Evolutionary conservation across 345 rosid species (phyloP), one percentile per base, ranked within the genome.

Genomic region (Populus tremula): DNA sequence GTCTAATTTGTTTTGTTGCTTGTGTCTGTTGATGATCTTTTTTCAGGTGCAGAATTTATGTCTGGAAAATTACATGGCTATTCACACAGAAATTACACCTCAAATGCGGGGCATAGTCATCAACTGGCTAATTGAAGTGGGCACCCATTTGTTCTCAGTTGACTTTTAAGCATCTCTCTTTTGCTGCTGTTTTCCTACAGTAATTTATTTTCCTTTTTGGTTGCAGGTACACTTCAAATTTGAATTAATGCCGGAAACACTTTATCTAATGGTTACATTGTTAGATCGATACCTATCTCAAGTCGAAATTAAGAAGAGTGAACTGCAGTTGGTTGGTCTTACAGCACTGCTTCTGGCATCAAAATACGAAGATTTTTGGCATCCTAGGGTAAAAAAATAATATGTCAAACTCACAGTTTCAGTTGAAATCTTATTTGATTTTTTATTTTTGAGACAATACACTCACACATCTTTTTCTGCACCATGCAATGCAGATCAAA

Each of bases 301-400:
- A 88, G 93, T 90, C 25, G 72, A 89, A 72, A 85, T 93, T 43
- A 85, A 85, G 86, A 93, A 87, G 86, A 90, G 80, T 56, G 96
- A 93, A 82, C 82, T 96, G 93, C 99, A 96, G 84, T 79, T 96
- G 86, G 89, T 92, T 82, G 99, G 98, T 83, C 96, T 96, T 75
- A 88, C 97, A 67, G 82, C 96, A 8, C 87, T 96, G 62, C 82
- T 96, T 85, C 78, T 93, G 75, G 97, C 99, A 81, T 96, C 98
- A 45, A 96, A 96, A 78, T 95, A 93, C 69, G 99, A 96, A 80
- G 99, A 96, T 82, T 96, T 87, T 72, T 91, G 99, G 99, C 98
- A 93, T 87, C 99, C 99, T 16, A 90, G 90, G 92, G 99, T 92
- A 90, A 71, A 75, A 18, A 77, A 5, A 45, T 29, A 65, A 64